Conservation (phyloP, 805 yeast species). For the Saturnispora hagleri region DNA sequence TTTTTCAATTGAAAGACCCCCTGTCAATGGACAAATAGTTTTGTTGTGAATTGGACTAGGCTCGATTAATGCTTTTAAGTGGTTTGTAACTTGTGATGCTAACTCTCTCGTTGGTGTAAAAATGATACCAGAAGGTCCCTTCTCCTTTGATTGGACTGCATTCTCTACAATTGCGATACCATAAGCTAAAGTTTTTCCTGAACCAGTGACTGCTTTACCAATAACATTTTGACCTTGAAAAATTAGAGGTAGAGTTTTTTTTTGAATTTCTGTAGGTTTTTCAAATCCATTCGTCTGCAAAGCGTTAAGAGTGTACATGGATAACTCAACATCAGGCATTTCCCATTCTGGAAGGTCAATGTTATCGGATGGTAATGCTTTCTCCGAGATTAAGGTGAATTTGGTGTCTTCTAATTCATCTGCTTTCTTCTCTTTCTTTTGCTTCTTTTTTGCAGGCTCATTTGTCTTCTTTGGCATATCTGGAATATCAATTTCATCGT, state of each 20-base stretch:
- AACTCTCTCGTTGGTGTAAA: conserved; percentile 95
- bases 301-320: conserved; percentile 53
- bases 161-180: conserved; percentile 85
- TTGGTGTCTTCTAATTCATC: conserved; percentile 4
- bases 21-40: conserved; percentile 74
- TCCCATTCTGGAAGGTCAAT: conserved; percentile 55
- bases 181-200: conserved; percentile 94
- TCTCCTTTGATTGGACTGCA: conserved; percentile 21
- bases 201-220: conserved; percentile 96
- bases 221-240: conserved; percentile 70
- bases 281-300: conserved; percentile 47
- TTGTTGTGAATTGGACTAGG: conserved; percentile 36
- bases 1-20: conserved; percentile 90
- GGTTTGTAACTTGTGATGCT: conserved; percentile 87
- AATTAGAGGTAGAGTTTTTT: conserved; percentile 63
- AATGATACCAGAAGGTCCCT: conserved; percentile 60
- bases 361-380: conserved; percentile 21
- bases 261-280: conserved; percentile 81
- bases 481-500: conserved; percentile 15
- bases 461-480: not conserved
- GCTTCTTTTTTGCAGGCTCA: conserved; percentile 6
- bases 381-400: conserved; percentile 12
- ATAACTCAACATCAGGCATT: conserved; percentile 32
- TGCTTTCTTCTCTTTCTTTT: conserved; percentile 6
- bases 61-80: conserved; percentile 49